phyloP scores from a whole-genome alignment of 768 basidiomycete genomes.

The Amyloporia xantha region DNA sequence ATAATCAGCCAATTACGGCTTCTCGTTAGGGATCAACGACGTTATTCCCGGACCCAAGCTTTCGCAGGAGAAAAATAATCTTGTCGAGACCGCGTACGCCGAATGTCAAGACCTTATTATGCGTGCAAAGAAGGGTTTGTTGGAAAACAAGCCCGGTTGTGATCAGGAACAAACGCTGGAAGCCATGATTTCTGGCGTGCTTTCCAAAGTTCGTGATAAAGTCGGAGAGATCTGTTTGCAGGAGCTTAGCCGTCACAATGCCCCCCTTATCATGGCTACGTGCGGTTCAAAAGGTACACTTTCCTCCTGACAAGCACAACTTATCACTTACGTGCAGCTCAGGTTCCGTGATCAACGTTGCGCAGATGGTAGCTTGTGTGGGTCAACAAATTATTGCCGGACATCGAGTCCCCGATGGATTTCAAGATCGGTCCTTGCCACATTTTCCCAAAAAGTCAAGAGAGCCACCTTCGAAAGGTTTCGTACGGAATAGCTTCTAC shows the following conservation, averaged over 20 bases:
- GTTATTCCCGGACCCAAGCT: constrained; percentile 91
- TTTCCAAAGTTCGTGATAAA: constrained; percentile 93
- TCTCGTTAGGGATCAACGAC: constrained; percentile 97
- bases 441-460: constrained; percentile 97
- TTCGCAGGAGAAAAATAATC: constrained; percentile 71
- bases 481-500: constrained; percentile 96
- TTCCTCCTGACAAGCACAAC: background rate
- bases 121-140: constrained; percentile 82
- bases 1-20: constrained; percentile 87
- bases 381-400: constrained; percentile 99
- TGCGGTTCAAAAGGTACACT: constrained; percentile 92
- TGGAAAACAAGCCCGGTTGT: constrained; percentile 97
- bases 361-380: constrained; percentile 99
- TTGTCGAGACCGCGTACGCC: constrained; percentile 85
- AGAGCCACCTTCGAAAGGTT: constrained; percentile 95
- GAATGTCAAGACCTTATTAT: constrained; percentile 83
- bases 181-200: constrained; percentile 86
- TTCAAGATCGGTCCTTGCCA: constrained; percentile 97
- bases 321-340: background rate
- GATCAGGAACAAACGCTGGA: constrained; percentile 96
- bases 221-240: constrained; percentile 98
- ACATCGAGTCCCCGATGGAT: constrained; percentile 96
- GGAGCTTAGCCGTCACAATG: constrained; percentile 95
- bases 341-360: constrained; percentile 99
- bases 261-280: constrained; percentile 97